phyloP scores from a whole-genome alignment of 129 eudicot genomes.

The Flaveria bidentis region DNA sequence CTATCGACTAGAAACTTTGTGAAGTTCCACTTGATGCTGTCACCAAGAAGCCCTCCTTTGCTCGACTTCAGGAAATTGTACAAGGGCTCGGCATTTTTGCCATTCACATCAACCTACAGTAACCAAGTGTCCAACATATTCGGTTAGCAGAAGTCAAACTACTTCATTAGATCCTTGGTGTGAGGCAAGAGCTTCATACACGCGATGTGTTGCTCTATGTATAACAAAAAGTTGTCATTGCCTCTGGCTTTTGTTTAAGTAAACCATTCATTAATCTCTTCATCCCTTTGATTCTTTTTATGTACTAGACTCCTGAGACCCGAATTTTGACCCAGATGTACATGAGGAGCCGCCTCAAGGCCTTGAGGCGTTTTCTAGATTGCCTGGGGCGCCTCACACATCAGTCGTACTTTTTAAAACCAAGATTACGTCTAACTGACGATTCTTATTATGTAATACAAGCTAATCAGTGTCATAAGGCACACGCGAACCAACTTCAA shows the following conservation, averaged over 20 bases:
- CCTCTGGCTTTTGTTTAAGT: too few relatives aligned
- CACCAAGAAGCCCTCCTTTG: slow-evolving; percentile 90
- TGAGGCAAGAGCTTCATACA: background rate
- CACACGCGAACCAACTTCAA: background rate
- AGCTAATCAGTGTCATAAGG: background rate
- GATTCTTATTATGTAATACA: background rate
- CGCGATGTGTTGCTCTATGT: too few relatives aligned
- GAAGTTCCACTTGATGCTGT: slow-evolving; percentile 90
- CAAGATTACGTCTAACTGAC: background rate
- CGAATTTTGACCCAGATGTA: too few relatives aligned
- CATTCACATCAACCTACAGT: slow-evolving; percentile 86
- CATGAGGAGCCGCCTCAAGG: too few relatives aligned
- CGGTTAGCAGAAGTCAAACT: background rate
- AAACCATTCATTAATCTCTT: too few relatives aligned
- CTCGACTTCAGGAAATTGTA: slow-evolving; percentile 70
- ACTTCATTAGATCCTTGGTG: background rate
- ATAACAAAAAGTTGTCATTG: too few relatives aligned
- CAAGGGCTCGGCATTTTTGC: slow-evolving; percentile 66
- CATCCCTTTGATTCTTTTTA: too few relatives aligned
- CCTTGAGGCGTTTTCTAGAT: too few relatives aligned
- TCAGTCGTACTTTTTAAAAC: too few relatives aligned
- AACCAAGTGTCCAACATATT: background rate
- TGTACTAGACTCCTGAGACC: too few relatives aligned
- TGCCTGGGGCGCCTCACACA: too few relatives aligned
- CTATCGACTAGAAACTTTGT: slow-evolving; percentile 73